Base-by-base conservation (phyloP, 805 yeast genomes). In the Tetrapisispora iriomotensis region DNA sequence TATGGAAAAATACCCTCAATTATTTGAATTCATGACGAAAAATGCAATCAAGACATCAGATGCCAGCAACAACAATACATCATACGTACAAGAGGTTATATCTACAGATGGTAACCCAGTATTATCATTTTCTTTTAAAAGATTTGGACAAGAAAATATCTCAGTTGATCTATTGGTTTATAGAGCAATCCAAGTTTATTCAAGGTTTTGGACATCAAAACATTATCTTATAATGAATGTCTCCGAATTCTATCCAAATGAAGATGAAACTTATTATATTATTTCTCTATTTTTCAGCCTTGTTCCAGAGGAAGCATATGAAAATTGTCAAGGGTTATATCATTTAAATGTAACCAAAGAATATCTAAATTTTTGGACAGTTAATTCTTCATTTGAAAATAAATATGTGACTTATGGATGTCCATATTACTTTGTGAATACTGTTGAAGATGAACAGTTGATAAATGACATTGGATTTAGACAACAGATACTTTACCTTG, bases 1-100 rank as follows among this genome's bases (percentile, higher is more conserved):
- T 34, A 64, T 61, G 34, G 73, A 71, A 33, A 64, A 59, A 27
- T 71, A 73, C 37, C 58, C 69, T 3, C 74, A 71, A 41, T 64
- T 77, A 23, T 75, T 73, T 48, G 92, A 84, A 43, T 82, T 83
- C 46, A 78, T 85, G 83, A 71, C 75, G 21, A 76, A 75, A 40
- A 70, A 77, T 60, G 66, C 85, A 0, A 61, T 71, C 34, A 69
- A 71, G 39, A 74, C 76, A 42, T 59, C 70, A 9, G 72, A 71
- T 4, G 45, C 54, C n/a, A 51, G 67, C 2, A 31, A 24, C 1
- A 20, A 13, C 1, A 12, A n/a, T 12, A 46, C 59, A 12, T 62
- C 68, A 0, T 62, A 76, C 26, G 67, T 82, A 9, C 75, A 72
- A 37, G 84, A 76, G 44, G 73, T 81, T 1, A 74, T 79, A 18